phyloP scores from a whole-genome alignment of 148 eudicot genomes.

The Hydrangea macrophylla region DNA sequence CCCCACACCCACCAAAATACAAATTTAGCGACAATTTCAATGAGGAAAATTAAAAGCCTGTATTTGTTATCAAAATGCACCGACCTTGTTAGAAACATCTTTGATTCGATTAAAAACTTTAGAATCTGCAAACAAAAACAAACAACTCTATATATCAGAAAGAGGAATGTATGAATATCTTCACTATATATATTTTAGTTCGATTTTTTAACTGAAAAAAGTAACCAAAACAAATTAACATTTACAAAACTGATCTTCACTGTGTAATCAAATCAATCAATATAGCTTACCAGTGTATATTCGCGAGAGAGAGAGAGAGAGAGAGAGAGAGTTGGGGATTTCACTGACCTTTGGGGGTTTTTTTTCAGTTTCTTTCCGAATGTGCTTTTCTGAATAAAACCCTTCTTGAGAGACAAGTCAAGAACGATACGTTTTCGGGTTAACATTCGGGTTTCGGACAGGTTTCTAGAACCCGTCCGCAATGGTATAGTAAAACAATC shows the following conservation, averaged over 20 bases:
- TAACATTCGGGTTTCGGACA: too few relatives aligned
- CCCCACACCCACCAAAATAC: not conserved
- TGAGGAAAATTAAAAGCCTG: conserved; percentile 7
- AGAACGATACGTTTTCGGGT: too few relatives aligned
- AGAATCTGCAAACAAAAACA: not conserved
- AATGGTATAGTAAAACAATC: too few relatives aligned
- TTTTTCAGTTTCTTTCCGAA: not conserved
- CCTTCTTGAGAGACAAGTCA: conserved; percentile 19
- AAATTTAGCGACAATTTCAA: not conserved
- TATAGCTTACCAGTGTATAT: not conserved
- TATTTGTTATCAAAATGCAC: not conserved
- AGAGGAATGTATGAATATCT: not conserved
- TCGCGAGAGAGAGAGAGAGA: not conserved
- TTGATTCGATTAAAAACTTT: conserved; percentile 9
- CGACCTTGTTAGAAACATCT: conserved; percentile 44
- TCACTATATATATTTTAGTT: not conserved
- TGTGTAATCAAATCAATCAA: not conserved
- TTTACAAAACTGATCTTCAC: not conserved
- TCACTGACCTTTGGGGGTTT: not conserved
- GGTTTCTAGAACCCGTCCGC: too few relatives aligned
- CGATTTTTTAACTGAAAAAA: not conserved
- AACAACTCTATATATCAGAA: not conserved
- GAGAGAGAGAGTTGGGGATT: not conserved
- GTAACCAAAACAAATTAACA: not conserved
- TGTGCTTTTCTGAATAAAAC: not conserved